Percentiles rank a stretch among this genome's conserved stretches.
Evolutionary conservation across 768 basidiomycete genomes (phyloP).

Genomic region (Termitomyces sp.): DNA sequence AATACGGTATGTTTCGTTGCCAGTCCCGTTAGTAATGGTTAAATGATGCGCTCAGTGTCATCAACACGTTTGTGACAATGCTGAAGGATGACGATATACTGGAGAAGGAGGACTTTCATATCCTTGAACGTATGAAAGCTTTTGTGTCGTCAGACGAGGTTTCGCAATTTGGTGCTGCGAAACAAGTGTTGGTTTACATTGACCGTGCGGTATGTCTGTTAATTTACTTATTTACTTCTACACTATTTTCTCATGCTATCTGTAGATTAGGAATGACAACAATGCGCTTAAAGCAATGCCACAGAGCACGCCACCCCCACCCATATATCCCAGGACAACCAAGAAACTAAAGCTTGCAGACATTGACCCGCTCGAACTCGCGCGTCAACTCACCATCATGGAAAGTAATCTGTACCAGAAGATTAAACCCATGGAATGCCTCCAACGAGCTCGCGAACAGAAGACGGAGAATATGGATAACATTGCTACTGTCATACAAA

Average conservation of each 20-base stretch:
- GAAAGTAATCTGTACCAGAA: slow-evolving; percentile 83
- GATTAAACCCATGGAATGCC: slow-evolving; percentile 87
- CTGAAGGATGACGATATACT: slow-evolving; percentile 77
- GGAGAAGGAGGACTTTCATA: slow-evolving; percentile 80
- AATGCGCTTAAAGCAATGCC: slow-evolving; percentile 48
- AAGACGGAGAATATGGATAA: slow-evolving; percentile 72
- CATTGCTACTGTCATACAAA: slow-evolving; percentile 81
- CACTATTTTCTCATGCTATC: neutral
- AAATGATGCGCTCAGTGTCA: slow-evolving; percentile 44
- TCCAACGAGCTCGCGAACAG: slow-evolving; percentile 77
- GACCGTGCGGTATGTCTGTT: slow-evolving; percentile 65
- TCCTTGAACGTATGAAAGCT: slow-evolving; percentile 76
- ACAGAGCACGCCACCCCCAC: slow-evolving; percentile 59
- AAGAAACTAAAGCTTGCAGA: slow-evolving; percentile 80
- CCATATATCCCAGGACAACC: slow-evolving; percentile 65
- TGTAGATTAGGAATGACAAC: slow-evolving; percentile 48
- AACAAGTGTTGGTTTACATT: slow-evolving; percentile 67
- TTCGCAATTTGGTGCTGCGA: slow-evolving; percentile 60
- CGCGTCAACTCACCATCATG: slow-evolving; percentile 88
- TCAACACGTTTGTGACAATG: slow-evolving; percentile 90
- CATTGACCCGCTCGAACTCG: slow-evolving; percentile 84
- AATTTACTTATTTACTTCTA: neutral
- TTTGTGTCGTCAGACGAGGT: slow-evolving; percentile 69
- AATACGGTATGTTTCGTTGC: slow-evolving; percentile 50
- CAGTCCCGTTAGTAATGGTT: neutral